Conservation (phyloP, 1,284 basidiomycete genomes). For the Rhodotorula sp. region DNA sequence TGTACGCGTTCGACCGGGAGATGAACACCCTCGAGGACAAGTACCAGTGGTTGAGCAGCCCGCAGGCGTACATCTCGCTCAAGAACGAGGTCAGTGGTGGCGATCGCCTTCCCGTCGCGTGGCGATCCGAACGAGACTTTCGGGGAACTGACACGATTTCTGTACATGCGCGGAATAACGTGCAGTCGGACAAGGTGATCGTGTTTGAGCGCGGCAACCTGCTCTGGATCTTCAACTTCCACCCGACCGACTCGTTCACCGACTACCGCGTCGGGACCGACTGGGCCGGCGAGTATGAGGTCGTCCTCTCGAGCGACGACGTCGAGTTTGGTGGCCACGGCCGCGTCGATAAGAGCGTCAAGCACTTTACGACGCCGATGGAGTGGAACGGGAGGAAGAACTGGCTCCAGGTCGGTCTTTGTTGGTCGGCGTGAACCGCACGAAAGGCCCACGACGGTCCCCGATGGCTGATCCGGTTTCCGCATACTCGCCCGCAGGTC, state of each 20-base stretch:
- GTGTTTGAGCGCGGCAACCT: constrained; percentile 90
- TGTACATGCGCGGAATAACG: too few species aligned
- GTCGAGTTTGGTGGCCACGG: constrained; percentile 84
- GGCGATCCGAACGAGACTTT: too few species aligned
- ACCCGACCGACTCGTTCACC: constrained; percentile 78
- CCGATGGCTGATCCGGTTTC: too few species aligned
- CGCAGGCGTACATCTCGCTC: constrained; percentile 85
- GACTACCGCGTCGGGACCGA: constrained; percentile 93
- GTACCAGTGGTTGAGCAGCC: constrained; percentile 78
- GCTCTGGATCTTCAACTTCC: constrained; percentile 96
- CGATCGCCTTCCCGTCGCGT: too few species aligned
- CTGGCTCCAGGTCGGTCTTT: constrained; percentile 66
- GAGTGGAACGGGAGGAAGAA: constrained; percentile 91
- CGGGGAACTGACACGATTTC: not conserved
- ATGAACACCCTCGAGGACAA: constrained; percentile 83
- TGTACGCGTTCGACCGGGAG: constrained; percentile 88
- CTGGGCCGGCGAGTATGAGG: constrained; percentile 76
- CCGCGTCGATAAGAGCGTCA: constrained; percentile 65
- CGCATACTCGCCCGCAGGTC: constrained; percentile 7
- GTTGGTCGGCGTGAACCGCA: not conserved
- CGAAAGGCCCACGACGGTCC: too few species aligned
- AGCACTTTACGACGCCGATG: constrained; percentile 77
- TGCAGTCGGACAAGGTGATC: constrained; percentile 72
- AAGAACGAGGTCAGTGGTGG: constrained; percentile 68
- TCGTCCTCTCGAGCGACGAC: constrained; percentile 81